Base-by-base conservation (phyloP, 1,284 basidiomycete species). In the Pholiota adiposa region DNA sequence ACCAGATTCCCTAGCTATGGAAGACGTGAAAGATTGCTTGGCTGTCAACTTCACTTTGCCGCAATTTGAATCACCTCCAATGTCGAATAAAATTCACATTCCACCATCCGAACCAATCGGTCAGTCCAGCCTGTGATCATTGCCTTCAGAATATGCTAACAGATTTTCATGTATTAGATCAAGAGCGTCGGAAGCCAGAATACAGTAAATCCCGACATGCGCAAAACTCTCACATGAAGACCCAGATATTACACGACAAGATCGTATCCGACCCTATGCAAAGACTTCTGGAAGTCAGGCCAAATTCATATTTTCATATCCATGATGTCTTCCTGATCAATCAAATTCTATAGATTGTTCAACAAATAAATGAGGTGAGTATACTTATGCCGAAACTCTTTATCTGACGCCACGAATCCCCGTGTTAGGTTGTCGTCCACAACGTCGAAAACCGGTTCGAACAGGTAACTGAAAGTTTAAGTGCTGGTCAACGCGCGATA, bases 371-470 rank as follows among this genome's bases (percentile, higher is more conserved):
- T n/a, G 60, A 69, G 59, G 72, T 65, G 60, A 43, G 60, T 44
- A 58, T 56, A 52, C 7, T 51, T 51, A 51, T 18, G 25, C 4
- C 27, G 40, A 9, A n/a, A 46, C 8, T 11, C 14, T 34, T 40
- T 18, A n/a, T 6, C 46, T 50, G 16, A 53, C n/a, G 19, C 49
- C 25, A 9, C 54, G 3, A 38, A 29, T 54, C 33, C 18, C 54
- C n/a, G n/a, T n/a, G n/a, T 50, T 12, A 74, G 72, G 70, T 68
- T 27, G 60, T 77, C 23, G 57, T 72, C 21, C 49, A 65, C 16
- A 73, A 70, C 43, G 64, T 73, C 21, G 65, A 67, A 4, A 59
- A 61, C 29, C 70, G 70, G 19, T 74, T 75, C 51, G 67, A 70
- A n/a, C 67, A 64, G 34, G 69, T 75, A 18, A 65, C 69, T 18